Evolutionary conservation across 2,329 filamentous ascomycete species (phyloP).

Genomic region (Passalora sequoiae): DNA sequence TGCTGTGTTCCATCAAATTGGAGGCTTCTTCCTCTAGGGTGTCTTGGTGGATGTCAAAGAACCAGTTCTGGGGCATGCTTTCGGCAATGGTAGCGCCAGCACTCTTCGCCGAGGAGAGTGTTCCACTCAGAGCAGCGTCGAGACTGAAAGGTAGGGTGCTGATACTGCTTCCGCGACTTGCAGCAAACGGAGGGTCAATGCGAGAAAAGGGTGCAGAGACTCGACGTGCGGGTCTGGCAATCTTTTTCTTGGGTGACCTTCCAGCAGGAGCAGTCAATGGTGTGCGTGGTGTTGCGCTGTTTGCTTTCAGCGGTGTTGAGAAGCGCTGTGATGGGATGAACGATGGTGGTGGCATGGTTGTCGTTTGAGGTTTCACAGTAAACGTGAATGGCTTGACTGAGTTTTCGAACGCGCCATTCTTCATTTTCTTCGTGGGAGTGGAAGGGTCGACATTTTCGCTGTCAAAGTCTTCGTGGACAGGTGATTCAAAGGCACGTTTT

Average conservation of each 20-base stretch:
- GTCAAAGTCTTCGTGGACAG: constrained; percentile 45
- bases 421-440: constrained; percentile 51
- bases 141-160: constrained; percentile 80
- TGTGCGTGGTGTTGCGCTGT: constrained; percentile 40
- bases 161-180: constrained; percentile 40
- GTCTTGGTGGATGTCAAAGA: constrained; percentile 93
- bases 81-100: constrained; percentile 53
- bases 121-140: constrained; percentile 74
- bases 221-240: constrained; percentile 55
- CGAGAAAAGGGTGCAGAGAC: constrained; percentile 61
- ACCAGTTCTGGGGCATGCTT: constrained; percentile 61
- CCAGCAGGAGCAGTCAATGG: constrained; percentile 62
- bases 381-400: constrained; percentile 40
- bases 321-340: constrained; percentile 24
- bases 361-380: constrained; percentile 21
- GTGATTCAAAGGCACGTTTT: constrained; percentile 45
- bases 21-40: constrained; percentile 84
- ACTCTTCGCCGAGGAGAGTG: constrained; percentile 52
- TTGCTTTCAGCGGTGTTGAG: constrained; percentile 37
- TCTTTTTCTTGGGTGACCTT: constrained; percentile 71
- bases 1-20: constrained; percentile 87
- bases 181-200: constrained; percentile 64
- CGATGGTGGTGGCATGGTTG: constrained; percentile 37
- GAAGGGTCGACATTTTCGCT: constrained; percentile 57
- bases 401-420: constrained; percentile 36